Evolutionary conservation across 257 asterid genomes (phyloP).

Genomic region (Schizonepeta tenuifolia): DNA sequence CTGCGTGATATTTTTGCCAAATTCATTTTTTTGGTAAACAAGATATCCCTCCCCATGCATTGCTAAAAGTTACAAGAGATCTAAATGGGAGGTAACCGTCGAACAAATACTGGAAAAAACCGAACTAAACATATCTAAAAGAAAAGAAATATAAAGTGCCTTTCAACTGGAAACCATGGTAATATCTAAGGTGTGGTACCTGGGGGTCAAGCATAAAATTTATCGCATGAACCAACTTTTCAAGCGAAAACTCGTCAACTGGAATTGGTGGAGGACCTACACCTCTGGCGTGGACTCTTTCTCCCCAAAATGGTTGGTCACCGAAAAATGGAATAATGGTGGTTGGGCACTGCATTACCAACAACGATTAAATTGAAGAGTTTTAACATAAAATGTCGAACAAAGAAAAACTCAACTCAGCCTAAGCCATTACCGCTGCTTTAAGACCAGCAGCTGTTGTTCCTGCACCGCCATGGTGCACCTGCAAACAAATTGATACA

Average conservation of each 20-base stretch:
- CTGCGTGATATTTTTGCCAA: constrained; percentile 11
- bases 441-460: constrained; percentile 98
- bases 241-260: constrained; percentile 79
- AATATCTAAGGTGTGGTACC: constrained; percentile 47
- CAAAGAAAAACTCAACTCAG: constrained; percentile 4
- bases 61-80: neutral
- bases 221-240: constrained; percentile 71
- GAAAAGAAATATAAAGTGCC: neutral
- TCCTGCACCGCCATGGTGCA: constrained; percentile 99
- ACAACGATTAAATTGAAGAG: neutral
- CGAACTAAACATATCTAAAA: neutral
- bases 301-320: constrained; percentile 98
- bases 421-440: constrained; percentile 70
- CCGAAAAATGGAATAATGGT: constrained; percentile 92
- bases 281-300: constrained; percentile 83
- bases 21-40: neutral
- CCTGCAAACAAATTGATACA: constrained; percentile 53
- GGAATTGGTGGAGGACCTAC: constrained; percentile 92
- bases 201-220: constrained; percentile 74
- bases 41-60: neutral
- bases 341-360: constrained; percentile 77
- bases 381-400: constrained; percentile 2
- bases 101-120: neutral
- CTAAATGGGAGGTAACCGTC: neutral
- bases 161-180: neutral